Base-by-base conservation (phyloP, 2,329 filamentous ascomycete species). In the Fusarium miscanthi region DNA sequence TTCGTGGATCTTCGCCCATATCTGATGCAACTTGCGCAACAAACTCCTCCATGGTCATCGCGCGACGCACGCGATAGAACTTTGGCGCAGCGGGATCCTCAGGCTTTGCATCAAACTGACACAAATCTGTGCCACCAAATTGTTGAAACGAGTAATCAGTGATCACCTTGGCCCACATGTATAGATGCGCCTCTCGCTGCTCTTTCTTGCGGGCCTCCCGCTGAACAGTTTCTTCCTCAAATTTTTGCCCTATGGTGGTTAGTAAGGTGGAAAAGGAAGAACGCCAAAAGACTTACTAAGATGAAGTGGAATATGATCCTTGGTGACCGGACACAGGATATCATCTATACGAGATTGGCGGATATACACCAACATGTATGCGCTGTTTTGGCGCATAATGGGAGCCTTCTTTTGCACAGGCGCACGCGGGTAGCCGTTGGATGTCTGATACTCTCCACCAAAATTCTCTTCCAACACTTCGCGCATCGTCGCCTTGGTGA, bases 311-410 rank as follows among this genome's bases (percentile, higher is more conserved):
- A 94, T 93, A 77, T 97, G 92, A 5, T 92, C 88, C 72, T 92
- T 87, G n/a, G 89, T 87, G 41, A 96, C 92, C 1, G 91, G 89
- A 45, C 92, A 89, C 59, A 99, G 87, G 52, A 98, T 91, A 73
- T 93, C 88, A 78, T 97, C 93, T n/a, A 97, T 83, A 63, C 92
- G 90, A 57, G 92, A 93, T 80, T 97, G 93, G 49, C 96, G 92
- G 73, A 99, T 94, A 79, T 99, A 99, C 4, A 99, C 97, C 86
- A 99, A 84, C 96, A 99, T 99, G 86, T 99, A 99, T 9, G 96
- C 97, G 81, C 95, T 99, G 82, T 91, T 92, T 68, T 90, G 89
- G 59, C 90, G 87, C 83, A 91, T 87, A 76, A 90, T 81, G 3
- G 89, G 88, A 7, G 85, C 81, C 78, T 88, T 88, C 80, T 89